Evolutionary conservation across 495 filamentous ascomycete genomes (phyloP).

Genomic region (Xanthoparmelia taractica): DNA sequence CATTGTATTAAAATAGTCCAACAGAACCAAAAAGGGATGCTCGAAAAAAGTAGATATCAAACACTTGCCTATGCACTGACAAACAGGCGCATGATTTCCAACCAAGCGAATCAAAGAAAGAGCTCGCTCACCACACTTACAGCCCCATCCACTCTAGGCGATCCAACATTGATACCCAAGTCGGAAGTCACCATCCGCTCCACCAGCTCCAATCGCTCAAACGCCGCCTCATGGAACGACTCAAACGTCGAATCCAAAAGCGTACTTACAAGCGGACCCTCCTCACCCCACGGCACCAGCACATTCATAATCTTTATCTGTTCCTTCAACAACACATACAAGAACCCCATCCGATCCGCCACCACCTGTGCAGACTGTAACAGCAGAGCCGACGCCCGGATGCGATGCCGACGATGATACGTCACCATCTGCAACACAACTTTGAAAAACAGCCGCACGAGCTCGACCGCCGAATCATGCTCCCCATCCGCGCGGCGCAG

Average conservation of each 20-base stretch:
- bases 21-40: too few species aligned
- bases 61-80: too few species aligned
- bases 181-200: background rate
- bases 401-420: background rate
- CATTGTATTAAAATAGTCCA: too few species aligned
- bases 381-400: background rate
- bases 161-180: background rate
- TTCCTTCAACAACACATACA: background rate
- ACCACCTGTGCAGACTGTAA: background rate
- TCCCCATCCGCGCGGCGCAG: background rate
- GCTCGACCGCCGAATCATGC: background rate
- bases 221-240: background rate
- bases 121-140: background rate
- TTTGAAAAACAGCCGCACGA: background rate
- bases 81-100: too few species aligned
- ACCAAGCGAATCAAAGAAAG: background rate
- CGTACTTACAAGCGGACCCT: background rate
- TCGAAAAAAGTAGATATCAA: too few species aligned
- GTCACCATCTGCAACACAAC: background rate
- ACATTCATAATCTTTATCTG: background rate
- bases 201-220: background rate
- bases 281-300: background rate
- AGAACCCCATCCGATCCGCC: background rate
- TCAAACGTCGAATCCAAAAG: background rate
- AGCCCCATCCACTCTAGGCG: background rate